These are phyloP conservation scores for Gliomastix tumulicola DNA, from an alignment of 2,329 filamentous ascomycete species.

Conservation along the genomic window DNA sequence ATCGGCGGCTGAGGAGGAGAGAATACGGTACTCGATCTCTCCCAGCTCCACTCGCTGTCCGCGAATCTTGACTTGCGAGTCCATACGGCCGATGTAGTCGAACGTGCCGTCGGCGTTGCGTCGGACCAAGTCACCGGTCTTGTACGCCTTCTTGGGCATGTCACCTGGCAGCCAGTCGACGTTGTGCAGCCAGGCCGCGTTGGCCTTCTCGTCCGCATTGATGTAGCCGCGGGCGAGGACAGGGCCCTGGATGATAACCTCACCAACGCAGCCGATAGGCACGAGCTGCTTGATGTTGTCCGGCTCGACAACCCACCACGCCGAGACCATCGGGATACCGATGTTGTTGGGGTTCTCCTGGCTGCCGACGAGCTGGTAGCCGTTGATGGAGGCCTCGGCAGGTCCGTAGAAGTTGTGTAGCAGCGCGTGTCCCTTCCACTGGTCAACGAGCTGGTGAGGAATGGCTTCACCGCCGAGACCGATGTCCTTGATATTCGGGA, in stretches of 20 bases:
- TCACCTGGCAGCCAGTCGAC: constrained; percentile 64
- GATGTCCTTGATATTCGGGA: constrained; percentile 6
- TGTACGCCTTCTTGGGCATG: constrained; percentile 64
- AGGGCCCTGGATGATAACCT: constrained; percentile 12
- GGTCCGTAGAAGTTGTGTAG: constrained; percentile 32
- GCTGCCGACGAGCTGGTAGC: not conserved
- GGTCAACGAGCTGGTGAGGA: constrained; percentile 3
- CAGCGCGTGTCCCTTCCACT: constrained; percentile 3
- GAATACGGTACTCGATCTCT: constrained; percentile 51
- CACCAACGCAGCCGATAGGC: constrained; percentile 9
- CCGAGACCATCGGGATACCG: constrained; percentile 4
- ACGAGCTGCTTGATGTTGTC: constrained; percentile 7
- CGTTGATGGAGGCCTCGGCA: constrained; percentile 20
- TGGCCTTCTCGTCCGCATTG: constrained; percentile 1
- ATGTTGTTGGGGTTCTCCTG: constrained; percentile 5
- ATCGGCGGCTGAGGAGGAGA: not conserved
- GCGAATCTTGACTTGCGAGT: constrained; percentile 75
- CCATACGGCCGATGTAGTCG: constrained; percentile 63
- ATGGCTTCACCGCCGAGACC: constrained; percentile 8
- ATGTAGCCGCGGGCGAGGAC: constrained; percentile 11
- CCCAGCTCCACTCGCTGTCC: constrained; percentile 73
- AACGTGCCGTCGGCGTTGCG: constrained; percentile 72
- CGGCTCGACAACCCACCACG: constrained; percentile 11
- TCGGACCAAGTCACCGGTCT: constrained; percentile 74
- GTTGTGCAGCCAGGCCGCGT: constrained; percentile 4